Evolutionary conservation across 164 flowering plant species (phyloP).

Genomic region (Chimonanthus salicifolius): DNA sequence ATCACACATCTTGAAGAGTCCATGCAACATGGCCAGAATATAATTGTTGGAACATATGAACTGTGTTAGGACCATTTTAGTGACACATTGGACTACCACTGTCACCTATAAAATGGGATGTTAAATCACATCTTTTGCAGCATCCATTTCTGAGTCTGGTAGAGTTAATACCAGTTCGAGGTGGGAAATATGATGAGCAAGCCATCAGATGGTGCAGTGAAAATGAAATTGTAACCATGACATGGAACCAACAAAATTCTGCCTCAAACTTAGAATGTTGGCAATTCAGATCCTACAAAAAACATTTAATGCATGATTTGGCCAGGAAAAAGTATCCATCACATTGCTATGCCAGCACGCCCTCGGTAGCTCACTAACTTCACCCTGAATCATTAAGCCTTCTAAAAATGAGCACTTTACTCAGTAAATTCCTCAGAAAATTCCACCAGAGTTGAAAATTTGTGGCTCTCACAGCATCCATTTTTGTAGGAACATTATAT

Average conservation of each 20-base stretch:
- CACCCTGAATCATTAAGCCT: neutral
- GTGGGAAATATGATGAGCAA: too few relatives aligned
- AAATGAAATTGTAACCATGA: neutral
- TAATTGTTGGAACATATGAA: too few relatives aligned
- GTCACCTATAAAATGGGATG: too few relatives aligned
- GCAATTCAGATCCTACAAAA: neutral
- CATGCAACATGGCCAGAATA: too few relatives aligned
- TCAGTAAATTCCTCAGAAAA: neutral
- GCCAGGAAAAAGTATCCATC: neutral
- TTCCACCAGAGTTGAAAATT: neutral
- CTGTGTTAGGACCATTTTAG: too few relatives aligned
- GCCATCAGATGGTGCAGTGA: neutral
- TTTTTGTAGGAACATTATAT: too few relatives aligned
- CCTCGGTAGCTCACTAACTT: neutral
- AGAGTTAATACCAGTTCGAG: too few relatives aligned
- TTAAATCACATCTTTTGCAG: too few relatives aligned
- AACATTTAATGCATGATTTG: neutral
- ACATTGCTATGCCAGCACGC: neutral
- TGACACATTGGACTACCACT: too few relatives aligned
- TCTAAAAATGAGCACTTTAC: neutral
- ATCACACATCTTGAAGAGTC: too few relatives aligned
- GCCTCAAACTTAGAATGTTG: neutral
- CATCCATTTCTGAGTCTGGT: neutral
- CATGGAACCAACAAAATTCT: neutral
- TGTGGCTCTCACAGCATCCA: too few relatives aligned